Evolutionary conservation across 495 filamentous ascomycete genomes (phyloP).

Genomic region (Hyaloscypha finlandica): DNA sequence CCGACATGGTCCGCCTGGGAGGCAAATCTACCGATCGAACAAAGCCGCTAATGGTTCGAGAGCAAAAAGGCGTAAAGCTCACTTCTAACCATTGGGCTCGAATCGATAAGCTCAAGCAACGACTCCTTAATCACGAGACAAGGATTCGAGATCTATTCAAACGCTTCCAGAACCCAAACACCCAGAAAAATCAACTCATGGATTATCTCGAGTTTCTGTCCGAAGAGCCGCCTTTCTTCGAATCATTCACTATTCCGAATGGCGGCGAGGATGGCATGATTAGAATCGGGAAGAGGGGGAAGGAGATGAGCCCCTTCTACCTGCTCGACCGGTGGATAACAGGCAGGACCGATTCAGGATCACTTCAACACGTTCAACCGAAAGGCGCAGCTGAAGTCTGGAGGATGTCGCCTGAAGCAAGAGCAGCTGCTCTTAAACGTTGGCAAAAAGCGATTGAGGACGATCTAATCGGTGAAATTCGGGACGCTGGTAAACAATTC

Average conservation of each 20-base stretch:
- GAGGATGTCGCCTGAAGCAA: conserved; percentile 44
- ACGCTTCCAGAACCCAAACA: conserved; percentile 23
- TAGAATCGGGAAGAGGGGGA: conserved; percentile 48
- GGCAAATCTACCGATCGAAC: conserved; percentile 57
- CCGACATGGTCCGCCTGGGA: conserved; percentile 68
- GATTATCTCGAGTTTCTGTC: conserved; percentile 64
- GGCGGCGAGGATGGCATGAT: conserved; percentile 40
- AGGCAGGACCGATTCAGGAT: conserved; percentile 48
- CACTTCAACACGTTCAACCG: conserved; percentile 37
- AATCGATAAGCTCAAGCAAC: conserved; percentile 18
- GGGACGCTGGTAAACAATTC: conserved; percentile 39
- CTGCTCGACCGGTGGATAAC: conserved; percentile 58
- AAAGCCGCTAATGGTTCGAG: conserved; percentile 44
- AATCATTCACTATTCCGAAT: conserved; percentile 55
- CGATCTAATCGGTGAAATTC: conserved; percentile 49
- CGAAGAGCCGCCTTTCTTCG: conserved; percentile 53
- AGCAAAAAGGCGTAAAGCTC: conserved; percentile 39
- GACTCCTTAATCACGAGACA: conserved; percentile 13
- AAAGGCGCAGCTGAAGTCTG: conserved; percentile 47
- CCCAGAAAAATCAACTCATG: conserved; percentile 43
- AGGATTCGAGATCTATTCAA: conserved; percentile 34
- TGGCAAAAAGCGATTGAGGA: conserved; percentile 55
- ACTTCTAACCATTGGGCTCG: conserved; percentile 19
- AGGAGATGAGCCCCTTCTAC: conserved; percentile 48
- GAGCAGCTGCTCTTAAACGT: conserved; percentile 37